Evolutionary conservation across 495 filamentous ascomycete genomes (phyloP).

Genomic region (Jackrogersella multiformis): DNA sequence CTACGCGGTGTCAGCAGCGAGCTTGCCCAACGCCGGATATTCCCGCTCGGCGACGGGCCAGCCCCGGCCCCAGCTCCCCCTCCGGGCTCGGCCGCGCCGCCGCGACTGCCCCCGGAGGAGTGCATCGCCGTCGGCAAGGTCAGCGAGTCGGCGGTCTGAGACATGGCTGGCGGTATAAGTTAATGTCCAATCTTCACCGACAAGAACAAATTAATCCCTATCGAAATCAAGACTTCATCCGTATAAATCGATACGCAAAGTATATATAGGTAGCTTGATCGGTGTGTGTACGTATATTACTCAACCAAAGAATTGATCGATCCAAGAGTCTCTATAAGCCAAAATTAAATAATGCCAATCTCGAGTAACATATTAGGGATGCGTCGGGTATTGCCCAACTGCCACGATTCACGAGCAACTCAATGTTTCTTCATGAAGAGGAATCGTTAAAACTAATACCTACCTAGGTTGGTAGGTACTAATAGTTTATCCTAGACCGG

Average conservation of each 20-base stretch:
- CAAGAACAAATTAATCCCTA: not conserved
- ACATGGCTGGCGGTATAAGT: slow-evolving; percentile 8
- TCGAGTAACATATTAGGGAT: slow-evolving; percentile 5
- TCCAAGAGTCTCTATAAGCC: not conserved
- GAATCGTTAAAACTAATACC: not conserved
- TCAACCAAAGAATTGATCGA: not conserved
- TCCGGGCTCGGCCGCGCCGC: slow-evolving; percentile 23
- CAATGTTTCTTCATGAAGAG: not conserved
- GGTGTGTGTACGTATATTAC: too few species aligned
- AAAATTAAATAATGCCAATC: not conserved
- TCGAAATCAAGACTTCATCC: not conserved
- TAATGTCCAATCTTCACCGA: not conserved
- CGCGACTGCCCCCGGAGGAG: slow-evolving; percentile 13
- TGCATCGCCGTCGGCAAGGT: slow-evolving; percentile 39
- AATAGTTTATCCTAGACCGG: slow-evolving; percentile 16
- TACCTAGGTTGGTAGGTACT: not conserved
- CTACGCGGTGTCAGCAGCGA: slow-evolving; percentile 27
- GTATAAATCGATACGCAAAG: not conserved
- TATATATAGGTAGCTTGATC: not conserved
- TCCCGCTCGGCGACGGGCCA: slow-evolving; percentile 12
- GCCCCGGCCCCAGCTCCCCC: slow-evolving; percentile 1
- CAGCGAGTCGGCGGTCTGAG: slow-evolving; percentile 32
- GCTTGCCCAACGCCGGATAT: slow-evolving; percentile 28
- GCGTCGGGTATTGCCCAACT: slow-evolving; percentile 2
- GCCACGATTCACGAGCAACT: not conserved